phyloP scores from a whole-genome alignment of 2,329 filamentous ascomycete genomes.

The Gnomoniopsis sp. region DNA sequence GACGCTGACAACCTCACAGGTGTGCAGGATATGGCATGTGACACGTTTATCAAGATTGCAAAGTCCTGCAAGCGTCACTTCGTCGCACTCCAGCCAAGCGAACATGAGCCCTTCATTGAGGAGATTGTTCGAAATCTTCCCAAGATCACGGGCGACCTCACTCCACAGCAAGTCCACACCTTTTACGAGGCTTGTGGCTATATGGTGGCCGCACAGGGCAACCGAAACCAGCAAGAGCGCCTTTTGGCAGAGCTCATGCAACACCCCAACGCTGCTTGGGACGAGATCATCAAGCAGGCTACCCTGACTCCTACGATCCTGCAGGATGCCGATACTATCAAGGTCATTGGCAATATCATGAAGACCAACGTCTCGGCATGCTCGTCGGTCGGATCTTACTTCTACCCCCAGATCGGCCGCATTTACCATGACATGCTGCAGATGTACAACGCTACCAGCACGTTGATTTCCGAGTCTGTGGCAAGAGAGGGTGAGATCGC shows the following conservation, averaged over 20 bases:
- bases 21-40: constrained; percentile 99
- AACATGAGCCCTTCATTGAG: constrained; percentile 95
- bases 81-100: constrained; percentile 89
- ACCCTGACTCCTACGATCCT: constrained; percentile 81
- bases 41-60: constrained; percentile 99
- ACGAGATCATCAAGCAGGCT: constrained; percentile 86
- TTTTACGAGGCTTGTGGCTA: constrained; percentile 99
- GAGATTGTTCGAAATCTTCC: constrained; percentile 95
- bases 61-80: constrained; percentile 98
- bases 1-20: constrained; percentile 46
- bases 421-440: constrained; percentile 99
- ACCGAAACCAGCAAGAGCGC: constrained; percentile 89
- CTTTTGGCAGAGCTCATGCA: constrained; percentile 90
- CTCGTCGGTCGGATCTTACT: constrained; percentile 92
- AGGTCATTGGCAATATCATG: constrained; percentile 99
- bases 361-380: constrained; percentile 99
- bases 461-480: constrained; percentile 91
- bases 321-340: constrained; percentile 92
- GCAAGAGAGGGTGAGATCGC: constrained; percentile 84
- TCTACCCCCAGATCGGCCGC: constrained; percentile 94
- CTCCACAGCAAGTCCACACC: constrained; percentile 95
- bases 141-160: constrained; percentile 92
- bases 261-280: constrained; percentile 91
- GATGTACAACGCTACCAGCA: constrained; percentile 97
- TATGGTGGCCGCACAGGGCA: constrained; percentile 97